Percentiles rank a stretch among this genome's conserved stretches.
Evolutionary conservation across 106 monocot species (phyloP).

Genomic region (Dactylorhiza incarnata): DNA sequence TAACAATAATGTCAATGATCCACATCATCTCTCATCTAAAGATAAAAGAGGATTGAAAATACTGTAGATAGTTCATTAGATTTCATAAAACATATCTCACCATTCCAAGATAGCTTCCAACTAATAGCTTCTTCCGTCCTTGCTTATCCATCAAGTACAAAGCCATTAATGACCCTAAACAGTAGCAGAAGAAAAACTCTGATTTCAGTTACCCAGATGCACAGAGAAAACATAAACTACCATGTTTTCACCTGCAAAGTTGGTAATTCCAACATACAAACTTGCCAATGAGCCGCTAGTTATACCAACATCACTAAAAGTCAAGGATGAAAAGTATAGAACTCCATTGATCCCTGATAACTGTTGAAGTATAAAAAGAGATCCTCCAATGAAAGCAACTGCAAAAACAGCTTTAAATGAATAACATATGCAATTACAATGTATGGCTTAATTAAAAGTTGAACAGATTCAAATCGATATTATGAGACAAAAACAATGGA

Average conservation of each 20-base stretch:
- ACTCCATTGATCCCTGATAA: conserved; percentile 95
- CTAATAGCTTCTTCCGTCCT: conserved; percentile 62
- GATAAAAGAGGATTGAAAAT: too few species aligned
- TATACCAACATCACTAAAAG: conserved; percentile 80
- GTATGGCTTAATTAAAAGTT: not conserved
- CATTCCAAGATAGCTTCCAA: conserved; percentile 89
- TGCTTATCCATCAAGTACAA: conserved; percentile 79
- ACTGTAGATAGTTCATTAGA: not conserved
- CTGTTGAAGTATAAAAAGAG: conserved; percentile 86
- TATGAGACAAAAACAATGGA: not conserved
- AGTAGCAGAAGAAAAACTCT: conserved; percentile 3
- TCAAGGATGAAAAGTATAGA: conserved; percentile 87
- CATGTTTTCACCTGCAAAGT: conserved; percentile 51
- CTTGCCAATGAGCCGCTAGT: conserved; percentile 66
- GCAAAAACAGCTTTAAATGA: conserved; percentile 16
- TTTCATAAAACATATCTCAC: conserved; percentile 24
- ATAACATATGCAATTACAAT: not conserved
- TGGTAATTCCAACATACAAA: conserved; percentile 79
- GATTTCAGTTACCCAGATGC: not conserved
- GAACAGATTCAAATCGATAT: not conserved
- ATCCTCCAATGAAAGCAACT: conserved; percentile 89
- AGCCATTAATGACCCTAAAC: conserved; percentile 67
- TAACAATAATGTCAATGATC: too few species aligned
- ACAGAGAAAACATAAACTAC: not conserved
- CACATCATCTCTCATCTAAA: too few species aligned